Evolutionary conservation across 371 early-diverging fungal genomes (phyloP), one percentile per base, ranked within the genome.

Genomic region (Saksenaea vasiformis): DNA sequence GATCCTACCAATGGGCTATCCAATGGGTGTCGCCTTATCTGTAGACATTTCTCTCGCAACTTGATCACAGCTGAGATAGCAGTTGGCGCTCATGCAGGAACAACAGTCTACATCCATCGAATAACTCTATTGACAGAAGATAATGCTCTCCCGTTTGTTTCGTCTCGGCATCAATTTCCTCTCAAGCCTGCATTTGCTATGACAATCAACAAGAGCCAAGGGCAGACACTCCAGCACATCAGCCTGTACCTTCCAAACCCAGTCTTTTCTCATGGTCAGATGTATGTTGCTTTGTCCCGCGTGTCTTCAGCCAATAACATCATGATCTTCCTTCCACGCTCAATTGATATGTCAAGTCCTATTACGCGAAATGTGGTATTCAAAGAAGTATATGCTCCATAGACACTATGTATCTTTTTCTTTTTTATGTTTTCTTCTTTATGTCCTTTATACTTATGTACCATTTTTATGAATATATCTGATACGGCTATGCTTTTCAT

Each of bases 191-290:
- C 66, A 4, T 71, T 69, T 44, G 65, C 68, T 15, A 54, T 66
- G 64, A 72, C 67, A 5, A 64, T 72, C 22, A 69, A 72, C 54
- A 72, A 72, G 36, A 27, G 62, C 5, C 66, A 74, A 56, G 70
- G 70, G 8, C 70, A 74, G 54, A 70, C 64, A 5, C 56, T 68
- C 9, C 36, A 61, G 4, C 36, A 47, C 57, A 65, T 66, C 4
- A 64, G 61, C 5, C 54, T 75, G 19, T 69, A 68, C 44, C 58
- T 71, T 17, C 56, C 47, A 2, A 15, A 47, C 9, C 47, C 54
- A 27, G 19, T 60, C 1, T 70, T 66, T 43, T 39, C 57, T 15
- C 68, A 63, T 36, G 62, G 56, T 3, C 60, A 62, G 55, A 61
- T 54, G 35, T 70, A 62, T 57, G 61, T 73, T 13, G 71, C 65